phyloP scores from a whole-genome alignment of 495 filamentous ascomycete species.

The Penicillium desertorum region DNA sequence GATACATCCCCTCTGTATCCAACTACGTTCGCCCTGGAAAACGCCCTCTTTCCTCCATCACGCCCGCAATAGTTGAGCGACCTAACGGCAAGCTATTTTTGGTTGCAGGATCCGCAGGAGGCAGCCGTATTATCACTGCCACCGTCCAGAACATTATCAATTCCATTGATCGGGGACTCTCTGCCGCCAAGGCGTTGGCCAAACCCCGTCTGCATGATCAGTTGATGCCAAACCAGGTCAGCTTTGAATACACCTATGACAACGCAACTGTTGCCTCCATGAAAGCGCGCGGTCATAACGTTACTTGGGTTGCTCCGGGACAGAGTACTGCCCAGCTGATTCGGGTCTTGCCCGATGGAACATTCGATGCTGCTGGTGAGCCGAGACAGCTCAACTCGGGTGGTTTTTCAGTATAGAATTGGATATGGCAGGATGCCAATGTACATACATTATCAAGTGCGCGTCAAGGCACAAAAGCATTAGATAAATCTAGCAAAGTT shows the following conservation, averaged over 20 bases:
- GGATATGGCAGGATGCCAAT: neutral
- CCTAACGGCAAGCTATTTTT: conserved; percentile 66
- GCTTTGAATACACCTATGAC: conserved; percentile 71
- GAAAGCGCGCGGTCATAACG: conserved; percentile 64
- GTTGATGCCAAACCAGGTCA: conserved; percentile 65
- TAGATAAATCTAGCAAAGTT: neutral
- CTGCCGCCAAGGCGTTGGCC: conserved; percentile 59
- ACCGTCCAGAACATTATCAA: conserved; percentile 76
- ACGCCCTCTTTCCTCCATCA: conserved; percentile 76
- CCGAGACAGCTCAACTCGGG: conserved; percentile 73
- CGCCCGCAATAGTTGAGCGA: conserved; percentile 71
- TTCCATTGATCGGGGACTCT: conserved; percentile 64
- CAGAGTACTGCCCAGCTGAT: conserved; percentile 72
- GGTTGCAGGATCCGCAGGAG: conserved; percentile 75
- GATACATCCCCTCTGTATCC: conserved; percentile 71
- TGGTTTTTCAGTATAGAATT: conserved; percentile 61
- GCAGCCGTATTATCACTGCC: conserved; percentile 83
- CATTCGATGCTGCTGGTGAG: conserved; percentile 74
- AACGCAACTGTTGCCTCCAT: conserved; percentile 65
- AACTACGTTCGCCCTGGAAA: conserved; percentile 84
- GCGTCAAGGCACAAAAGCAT: neutral
- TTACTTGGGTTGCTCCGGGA: conserved; percentile 65
- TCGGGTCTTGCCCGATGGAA: conserved; percentile 65
- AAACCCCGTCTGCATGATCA: conserved; percentile 80
- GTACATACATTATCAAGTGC: neutral